These are phyloP conservation scores for Blastosporella zonata DNA, from an alignment of 1,284 basidiomycete species.

Conservation along the genomic window DNA sequence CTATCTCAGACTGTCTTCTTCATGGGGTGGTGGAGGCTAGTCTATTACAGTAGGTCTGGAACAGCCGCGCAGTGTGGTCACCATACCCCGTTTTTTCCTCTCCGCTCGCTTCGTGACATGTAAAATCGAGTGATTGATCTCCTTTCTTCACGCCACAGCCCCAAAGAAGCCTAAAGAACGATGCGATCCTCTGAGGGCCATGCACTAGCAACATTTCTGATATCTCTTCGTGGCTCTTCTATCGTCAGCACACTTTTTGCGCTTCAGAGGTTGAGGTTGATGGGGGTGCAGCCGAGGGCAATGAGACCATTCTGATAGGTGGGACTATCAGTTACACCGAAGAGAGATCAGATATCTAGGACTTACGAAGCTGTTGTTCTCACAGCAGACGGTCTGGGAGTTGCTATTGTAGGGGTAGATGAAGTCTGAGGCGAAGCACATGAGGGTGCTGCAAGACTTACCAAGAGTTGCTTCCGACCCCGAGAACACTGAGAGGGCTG, in stretches of 20 bases:
- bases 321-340: neutral
- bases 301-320: constrained; percentile 12
- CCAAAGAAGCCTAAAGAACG: neutral
- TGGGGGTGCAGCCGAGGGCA: constrained; percentile 15
- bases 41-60: neutral
- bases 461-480: constrained; percentile 9
- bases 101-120: neutral
- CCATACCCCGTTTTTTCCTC: neutral
- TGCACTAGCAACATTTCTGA: neutral
- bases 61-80: neutral
- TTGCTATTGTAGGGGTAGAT: constrained; percentile 5
- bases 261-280: constrained; percentile 11
- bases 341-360: neutral
- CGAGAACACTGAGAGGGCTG: constrained; percentile 9
- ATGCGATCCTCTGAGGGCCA: constrained; percentile 1
- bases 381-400: constrained; percentile 23
- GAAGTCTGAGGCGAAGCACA: neutral
- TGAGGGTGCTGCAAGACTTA: neutral
- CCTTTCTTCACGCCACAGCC: constrained; percentile 1
- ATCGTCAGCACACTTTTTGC: neutral
- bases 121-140: constrained; percentile 3
- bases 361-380: constrained; percentile 23
- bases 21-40: neutral
- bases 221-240: neutral
- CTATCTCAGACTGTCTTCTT: neutral